Conservation (phyloP, 805 yeast species). For the Brettanomyces bruxellensis region DNA sequence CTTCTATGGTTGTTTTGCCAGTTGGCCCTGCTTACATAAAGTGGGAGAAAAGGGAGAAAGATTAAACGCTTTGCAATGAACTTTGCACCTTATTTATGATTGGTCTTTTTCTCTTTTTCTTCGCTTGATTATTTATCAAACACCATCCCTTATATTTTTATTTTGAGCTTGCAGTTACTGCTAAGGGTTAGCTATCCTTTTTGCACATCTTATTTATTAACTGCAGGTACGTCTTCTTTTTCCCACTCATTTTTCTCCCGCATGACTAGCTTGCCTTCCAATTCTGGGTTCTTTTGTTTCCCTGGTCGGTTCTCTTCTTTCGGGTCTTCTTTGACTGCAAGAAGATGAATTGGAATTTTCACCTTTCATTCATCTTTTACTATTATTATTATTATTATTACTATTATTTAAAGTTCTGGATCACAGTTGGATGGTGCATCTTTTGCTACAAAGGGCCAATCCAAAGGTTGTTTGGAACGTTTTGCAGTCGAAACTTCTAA, state of each 20-base stretch:
- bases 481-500: neutral
- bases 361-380: neutral
- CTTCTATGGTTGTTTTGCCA: slow-evolving; percentile 92
- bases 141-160: neutral
- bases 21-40: slow-evolving; percentile 59
- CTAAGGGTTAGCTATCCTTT: no score
- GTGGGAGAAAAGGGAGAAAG: slow-evolving; percentile 55
- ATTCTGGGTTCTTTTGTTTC: neutral
- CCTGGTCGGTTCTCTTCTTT: neutral
- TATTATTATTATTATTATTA: neutral
- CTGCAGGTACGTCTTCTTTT: no score
- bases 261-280: no score
- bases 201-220: no score
- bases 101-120: neutral
- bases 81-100: neutral
- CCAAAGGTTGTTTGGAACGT: neutral
- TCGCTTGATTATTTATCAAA: neutral
- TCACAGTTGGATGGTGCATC: no score
- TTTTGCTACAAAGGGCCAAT: no score
- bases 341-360: neutral
- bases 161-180: no score
- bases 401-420: neutral
- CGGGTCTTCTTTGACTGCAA: neutral
- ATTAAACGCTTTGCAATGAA: slow-evolving; percentile 1
- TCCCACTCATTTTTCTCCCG: no score